These are phyloP conservation scores for Monosporascus cannonballus DNA, from an alignment of 2,329 filamentous ascomycete genomes.

Conservation along the genomic window DNA sequence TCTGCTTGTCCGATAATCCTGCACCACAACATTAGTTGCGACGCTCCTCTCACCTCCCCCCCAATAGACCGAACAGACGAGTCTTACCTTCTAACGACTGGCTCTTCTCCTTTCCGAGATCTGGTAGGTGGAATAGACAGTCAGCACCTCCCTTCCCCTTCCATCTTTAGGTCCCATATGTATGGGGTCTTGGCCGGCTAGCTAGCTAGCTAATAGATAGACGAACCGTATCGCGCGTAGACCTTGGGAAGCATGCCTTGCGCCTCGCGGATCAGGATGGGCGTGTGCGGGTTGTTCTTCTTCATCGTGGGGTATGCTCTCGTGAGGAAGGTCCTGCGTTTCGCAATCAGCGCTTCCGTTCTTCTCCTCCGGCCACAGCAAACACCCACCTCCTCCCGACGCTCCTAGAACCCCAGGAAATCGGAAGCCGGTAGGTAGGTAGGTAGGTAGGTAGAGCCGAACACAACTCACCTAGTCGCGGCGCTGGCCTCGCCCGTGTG, in stretches of 20 bases:
- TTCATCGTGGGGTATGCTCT: slow-evolving; percentile 98
- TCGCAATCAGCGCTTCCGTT: background rate
- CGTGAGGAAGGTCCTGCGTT: slow-evolving; percentile 73
- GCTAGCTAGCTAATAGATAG: background rate
- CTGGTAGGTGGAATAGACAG: slow-evolving; percentile 23
- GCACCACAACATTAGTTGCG: background rate
- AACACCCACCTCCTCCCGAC: too few relatives aligned
- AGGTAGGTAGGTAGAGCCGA: too few relatives aligned
- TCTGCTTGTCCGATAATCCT: slow-evolving; percentile 54
- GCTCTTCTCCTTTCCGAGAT: slow-evolving; percentile 51
- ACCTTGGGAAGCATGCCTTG: slow-evolving; percentile 76
- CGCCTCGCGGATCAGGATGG: slow-evolving; percentile 93
- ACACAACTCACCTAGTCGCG: slow-evolving; percentile 65
- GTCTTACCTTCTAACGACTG: slow-evolving; percentile 46
- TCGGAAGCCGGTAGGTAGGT: too few relatives aligned
- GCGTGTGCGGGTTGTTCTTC: slow-evolving; percentile 92
- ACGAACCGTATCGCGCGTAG: slow-evolving; percentile 85
- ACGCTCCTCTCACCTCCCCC: too few relatives aligned
- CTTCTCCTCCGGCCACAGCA: too few relatives aligned
- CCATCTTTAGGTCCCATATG: too few relatives aligned
- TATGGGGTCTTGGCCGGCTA: background rate
- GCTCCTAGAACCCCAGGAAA: too few relatives aligned
- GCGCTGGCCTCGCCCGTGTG: slow-evolving; percentile 89
- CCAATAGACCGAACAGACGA: too few relatives aligned
- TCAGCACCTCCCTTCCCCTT: slow-evolving; percentile 11